Conservation (phyloP, 768 basidiomycete genomes). For the Auricularia cornea region DNA sequence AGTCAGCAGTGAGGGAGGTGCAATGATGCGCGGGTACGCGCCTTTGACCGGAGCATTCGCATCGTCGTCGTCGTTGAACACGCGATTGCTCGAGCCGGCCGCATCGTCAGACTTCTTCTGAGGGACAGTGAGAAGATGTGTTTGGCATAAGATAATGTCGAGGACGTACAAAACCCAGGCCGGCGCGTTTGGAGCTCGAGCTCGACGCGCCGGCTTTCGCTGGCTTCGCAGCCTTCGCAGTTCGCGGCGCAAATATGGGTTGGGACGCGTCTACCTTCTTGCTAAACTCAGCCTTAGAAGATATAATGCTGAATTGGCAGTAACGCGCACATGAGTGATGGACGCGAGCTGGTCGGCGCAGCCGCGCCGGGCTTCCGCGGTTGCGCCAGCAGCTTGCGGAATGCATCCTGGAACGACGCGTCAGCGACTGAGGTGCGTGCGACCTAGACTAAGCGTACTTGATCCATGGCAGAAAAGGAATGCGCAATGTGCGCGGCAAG, state of each 20-base stretch:
- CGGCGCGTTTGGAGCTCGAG: background rate
- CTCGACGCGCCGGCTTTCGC: slow-evolving; percentile 8
- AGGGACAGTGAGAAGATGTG: too few relatives aligned
- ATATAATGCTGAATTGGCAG: background rate
- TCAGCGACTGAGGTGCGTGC: background rate
- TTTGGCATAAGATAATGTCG: too few relatives aligned
- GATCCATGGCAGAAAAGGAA: background rate
- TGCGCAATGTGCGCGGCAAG: background rate
- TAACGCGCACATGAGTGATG: background rate
- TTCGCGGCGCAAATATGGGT: slow-evolving; percentile 74
- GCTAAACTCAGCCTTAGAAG: slow-evolving; percentile 18
- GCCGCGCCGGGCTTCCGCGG: background rate
- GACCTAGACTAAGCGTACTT: background rate
- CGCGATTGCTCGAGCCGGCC: background rate
- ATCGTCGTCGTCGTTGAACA: slow-evolving; percentile 63
- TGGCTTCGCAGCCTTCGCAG: slow-evolving; percentile 48
- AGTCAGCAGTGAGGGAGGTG: slow-evolving; percentile 80
- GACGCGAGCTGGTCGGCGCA: background rate
- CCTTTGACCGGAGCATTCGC: slow-evolving; percentile 28
- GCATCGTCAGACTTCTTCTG: background rate
- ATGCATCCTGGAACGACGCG: background rate
- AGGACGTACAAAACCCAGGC: background rate
- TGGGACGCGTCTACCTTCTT: slow-evolving; percentile 43
- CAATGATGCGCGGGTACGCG: background rate
- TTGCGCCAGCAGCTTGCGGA: background rate